Percentiles rank a stretch among this genome's conserved stretches.
These are phyloP conservation scores for Russula sp. DNA, from an alignment of 768 basidiomycete genomes.

Conservation along the genomic window DNA sequence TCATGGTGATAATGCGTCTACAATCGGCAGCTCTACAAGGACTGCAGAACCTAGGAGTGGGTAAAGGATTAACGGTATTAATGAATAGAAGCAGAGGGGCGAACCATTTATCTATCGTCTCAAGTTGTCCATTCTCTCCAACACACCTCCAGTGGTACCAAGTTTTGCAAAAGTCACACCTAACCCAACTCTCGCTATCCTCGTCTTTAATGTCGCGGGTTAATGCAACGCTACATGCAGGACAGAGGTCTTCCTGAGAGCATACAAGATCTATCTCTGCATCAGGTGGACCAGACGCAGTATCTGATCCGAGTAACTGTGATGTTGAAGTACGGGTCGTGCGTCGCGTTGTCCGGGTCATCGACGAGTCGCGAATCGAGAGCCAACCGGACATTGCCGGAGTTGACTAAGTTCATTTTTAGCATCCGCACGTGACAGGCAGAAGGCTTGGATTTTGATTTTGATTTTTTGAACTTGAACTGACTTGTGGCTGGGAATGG, in stretches of 20 bases:
- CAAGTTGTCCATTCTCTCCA: conserved; percentile 55
- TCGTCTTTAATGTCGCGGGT: conserved; percentile 22
- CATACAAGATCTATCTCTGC: background rate
- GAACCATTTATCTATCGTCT: conserved; percentile 73
- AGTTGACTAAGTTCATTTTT: too few relatives aligned
- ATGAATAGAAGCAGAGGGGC: conserved; percentile 24
- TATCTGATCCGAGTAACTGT: background rate
- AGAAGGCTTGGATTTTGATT: too few relatives aligned
- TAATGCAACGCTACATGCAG: conserved; percentile 24
- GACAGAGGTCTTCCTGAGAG: conserved; percentile 15
- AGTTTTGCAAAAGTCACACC: conserved; percentile 71
- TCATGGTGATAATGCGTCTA: conserved; percentile 59
- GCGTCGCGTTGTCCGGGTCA: conserved; percentile 14
- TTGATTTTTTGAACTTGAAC: too few relatives aligned
- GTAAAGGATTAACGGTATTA: conserved; percentile 7
- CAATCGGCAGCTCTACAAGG: conserved; percentile 54
- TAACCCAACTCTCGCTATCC: conserved; percentile 72
- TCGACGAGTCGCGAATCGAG: background rate
- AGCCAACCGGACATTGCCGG: background rate
- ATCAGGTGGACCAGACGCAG: background rate
- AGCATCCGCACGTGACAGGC: background rate
- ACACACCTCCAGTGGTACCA: conserved; percentile 86
- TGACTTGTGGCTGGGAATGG: too few relatives aligned
- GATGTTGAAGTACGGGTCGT: conserved; percentile 8
- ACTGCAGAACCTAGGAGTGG: conserved; percentile 55